Evolutionary conservation across 108 stramenopile genomes (phyloP).

Genomic region (Cyclotella choctawhatcheeana): DNA sequence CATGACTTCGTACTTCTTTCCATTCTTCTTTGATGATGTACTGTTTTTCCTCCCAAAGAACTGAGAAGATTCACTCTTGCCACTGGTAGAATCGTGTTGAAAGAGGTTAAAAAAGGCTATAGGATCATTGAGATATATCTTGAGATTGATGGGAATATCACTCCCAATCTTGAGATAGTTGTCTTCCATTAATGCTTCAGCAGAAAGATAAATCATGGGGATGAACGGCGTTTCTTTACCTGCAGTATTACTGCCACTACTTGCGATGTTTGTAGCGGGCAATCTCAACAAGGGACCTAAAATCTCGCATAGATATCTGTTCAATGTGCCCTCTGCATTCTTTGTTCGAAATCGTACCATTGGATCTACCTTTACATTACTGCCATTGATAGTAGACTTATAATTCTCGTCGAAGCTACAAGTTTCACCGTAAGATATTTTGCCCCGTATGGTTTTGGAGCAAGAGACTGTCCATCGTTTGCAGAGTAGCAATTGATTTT

Average conservation of each 20-base stretch:
- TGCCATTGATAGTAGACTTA: not conserved
- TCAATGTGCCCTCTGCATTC: conserved; percentile 45
- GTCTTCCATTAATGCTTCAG: conserved; percentile 77
- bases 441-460: conserved; percentile 46
- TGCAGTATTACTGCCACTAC: not conserved
- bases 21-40: not conserved
- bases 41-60: conserved; percentile 18
- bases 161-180: conserved; percentile 59
- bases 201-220: conserved; percentile 48
- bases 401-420: conserved; percentile 40
- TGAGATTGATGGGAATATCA: conserved; percentile 63
- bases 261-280: too few relatives aligned
- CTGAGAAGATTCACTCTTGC: conserved; percentile 9
- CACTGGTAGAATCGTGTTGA: not conserved
- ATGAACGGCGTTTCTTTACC: conserved; percentile 21
- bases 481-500: conserved; percentile 54
- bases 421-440: conserved; percentile 42
- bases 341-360: conserved; percentile 62
- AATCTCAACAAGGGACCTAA: conserved; percentile 61
- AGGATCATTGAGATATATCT: conserved; percentile 51
- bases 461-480: conserved; percentile 69
- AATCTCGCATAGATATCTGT: conserved; percentile 44
- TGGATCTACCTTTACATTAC: conserved; percentile 13
- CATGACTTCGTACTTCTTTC: conserved; percentile 9
- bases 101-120: conserved; percentile 62